Evolutionary conservation across 331 rosid genomes (phyloP).

Genomic region (Malus hybrid): DNA sequence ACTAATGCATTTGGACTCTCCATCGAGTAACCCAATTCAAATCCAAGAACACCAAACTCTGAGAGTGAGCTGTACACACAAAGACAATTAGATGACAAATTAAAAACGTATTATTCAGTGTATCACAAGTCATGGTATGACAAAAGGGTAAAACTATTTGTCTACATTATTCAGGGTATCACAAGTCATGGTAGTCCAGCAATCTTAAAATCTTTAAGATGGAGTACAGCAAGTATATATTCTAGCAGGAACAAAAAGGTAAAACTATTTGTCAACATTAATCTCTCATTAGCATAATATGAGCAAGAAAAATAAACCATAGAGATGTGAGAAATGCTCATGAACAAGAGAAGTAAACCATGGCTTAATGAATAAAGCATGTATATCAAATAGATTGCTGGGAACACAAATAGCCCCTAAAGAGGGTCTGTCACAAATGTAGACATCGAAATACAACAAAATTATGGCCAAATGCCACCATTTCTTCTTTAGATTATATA

Average conservation of each 20-base stretch:
- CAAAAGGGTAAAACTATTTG: no score
- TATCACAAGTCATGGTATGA: no score
- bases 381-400: neutral
- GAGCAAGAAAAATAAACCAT: neutral
- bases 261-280: neutral
- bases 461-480: neutral
- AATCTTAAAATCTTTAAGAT: no score
- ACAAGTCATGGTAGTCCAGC: no score
- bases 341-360: neutral
- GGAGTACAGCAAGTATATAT: no score
- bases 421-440: neutral
- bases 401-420: neutral
- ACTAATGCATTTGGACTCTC: constrained; percentile 93
- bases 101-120: neutral
- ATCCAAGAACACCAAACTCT: constrained; percentile 96
- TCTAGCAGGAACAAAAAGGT: neutral
- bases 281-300: neutral
- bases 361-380: neutral
- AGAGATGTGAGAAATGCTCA: neutral
- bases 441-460: no score
- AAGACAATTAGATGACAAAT: constrained; percentile 11
- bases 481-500: neutral
- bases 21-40: constrained; percentile 98
- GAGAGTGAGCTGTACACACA: constrained; percentile 72
- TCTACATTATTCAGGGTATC: no score